phyloP scores from a whole-genome alignment of 2,329 filamentous ascomycete genomes.

The Cladophialophora psammophila region DNA sequence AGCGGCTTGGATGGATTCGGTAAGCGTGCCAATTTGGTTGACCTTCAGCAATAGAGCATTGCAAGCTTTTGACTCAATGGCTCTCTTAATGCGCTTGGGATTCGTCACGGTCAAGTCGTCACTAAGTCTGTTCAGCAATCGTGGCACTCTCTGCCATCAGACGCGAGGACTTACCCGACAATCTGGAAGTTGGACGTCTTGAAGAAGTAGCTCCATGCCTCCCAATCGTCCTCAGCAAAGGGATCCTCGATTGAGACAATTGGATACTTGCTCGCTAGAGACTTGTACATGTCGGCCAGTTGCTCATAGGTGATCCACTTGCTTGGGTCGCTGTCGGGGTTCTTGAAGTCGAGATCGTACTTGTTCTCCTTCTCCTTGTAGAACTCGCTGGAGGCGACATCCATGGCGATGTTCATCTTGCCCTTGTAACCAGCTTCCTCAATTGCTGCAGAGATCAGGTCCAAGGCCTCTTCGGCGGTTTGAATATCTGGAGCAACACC shows the following conservation, averaged over 20 bases:
- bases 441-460: conserved; percentile 93
- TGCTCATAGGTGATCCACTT: conserved; percentile 99
- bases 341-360: conserved; percentile 99
- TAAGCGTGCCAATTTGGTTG: conserved; percentile 99
- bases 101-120: conserved; percentile 99
- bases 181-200: conserved; percentile 99
- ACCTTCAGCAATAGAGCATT: conserved; percentile 99
- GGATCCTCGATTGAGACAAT: conserved; percentile 99
- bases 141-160: conserved; percentile 1
- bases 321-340: conserved; percentile 91
- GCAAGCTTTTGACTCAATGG: conserved; percentile 98
- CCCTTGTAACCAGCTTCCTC: conserved; percentile 95
- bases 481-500: conserved; percentile 99
- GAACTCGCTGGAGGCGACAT: conserved; percentile 98
- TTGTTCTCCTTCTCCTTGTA: conserved; percentile 98
- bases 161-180: conserved; percentile 64
- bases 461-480: conserved; percentile 93
- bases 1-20: conserved; percentile 97
- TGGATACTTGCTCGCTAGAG: conserved; percentile 91
- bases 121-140: conserved; percentile 50
- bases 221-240: conserved; percentile 99
- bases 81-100: conserved; percentile 98
- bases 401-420: conserved; percentile 98
- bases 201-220: conserved; percentile 99
- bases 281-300: conserved; percentile 89